Evolutionary conservation across 2,329 filamentous ascomycete species (phyloP), one percentile per base, ranked within the genome.

Genomic region (Capronia americana): DNA sequence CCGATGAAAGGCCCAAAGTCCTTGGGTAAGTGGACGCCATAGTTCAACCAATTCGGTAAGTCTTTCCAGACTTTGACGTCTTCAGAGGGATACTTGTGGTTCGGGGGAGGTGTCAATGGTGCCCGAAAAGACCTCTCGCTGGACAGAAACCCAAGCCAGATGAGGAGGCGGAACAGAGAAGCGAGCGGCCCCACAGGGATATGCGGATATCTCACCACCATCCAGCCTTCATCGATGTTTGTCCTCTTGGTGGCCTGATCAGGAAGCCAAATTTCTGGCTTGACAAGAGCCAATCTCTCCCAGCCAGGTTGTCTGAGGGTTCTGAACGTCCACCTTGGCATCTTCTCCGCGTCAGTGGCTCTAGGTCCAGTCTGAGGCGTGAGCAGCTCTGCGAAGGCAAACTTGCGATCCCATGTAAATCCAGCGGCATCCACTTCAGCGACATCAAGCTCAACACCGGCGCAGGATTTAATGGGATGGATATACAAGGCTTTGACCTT

Each of bases 401-500:
- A 96, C 71, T 94, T 86, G 5, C 92, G 87, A 78, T 97, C 93
- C 77, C 90, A 91, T 75, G 90, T 86, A 64, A 96, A 83, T 1
- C 93, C 92, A 2, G 86, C 87, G 5, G 86, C 81, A 54, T 92
- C 79, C 17, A 95, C 84, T 61, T 86, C 85, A 66, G 86, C 86
- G 67, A 84, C 80, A 59, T 85, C 79, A 55, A 97, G 78, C 78
- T 95, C 92, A 62, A 96, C 87, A 30, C 90, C 91, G 63, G 81
- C 83, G 76, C 92, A 96, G 64, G 90, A 92, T 79, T 96, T 94
- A 76, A 97, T 80, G 0, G 93, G 93, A 77, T 95, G 94, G 66
- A 93, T 85, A 79, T 88, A 89, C 59, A 96, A 81, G 63, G 90
- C 91, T 76, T 92, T 89, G 56, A 90, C 79, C 41, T 77, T 78